phyloP scores from a whole-genome alignment of 2,329 filamentous ascomycete genomes.

The Colletotrichum brevisporum region DNA sequence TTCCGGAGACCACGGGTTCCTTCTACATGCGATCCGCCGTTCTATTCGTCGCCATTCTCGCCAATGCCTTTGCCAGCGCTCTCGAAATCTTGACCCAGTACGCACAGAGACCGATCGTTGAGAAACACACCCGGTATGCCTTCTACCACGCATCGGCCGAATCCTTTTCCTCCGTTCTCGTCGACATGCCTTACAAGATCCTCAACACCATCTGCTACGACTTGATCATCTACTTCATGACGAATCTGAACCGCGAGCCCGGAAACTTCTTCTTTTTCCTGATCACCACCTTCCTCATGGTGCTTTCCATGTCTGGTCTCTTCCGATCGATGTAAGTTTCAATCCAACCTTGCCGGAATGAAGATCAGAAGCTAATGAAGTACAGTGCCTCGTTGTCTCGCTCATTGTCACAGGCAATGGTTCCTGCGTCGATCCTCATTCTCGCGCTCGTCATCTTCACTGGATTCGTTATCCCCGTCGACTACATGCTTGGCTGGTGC shows the following conservation, averaged over 20 bases:
- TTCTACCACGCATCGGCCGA: slow-evolving; percentile 51
- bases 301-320: slow-evolving; percentile 53
- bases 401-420: slow-evolving; percentile 67
- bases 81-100: slow-evolving; percentile 50
- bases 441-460: slow-evolving; percentile 70
- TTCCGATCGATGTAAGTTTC: slow-evolving; percentile 59
- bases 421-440: slow-evolving; percentile 66
- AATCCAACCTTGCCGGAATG: too few relatives aligned
- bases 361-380: neutral
- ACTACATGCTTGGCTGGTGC: slow-evolving; percentile 56
- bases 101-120: slow-evolving; percentile 45
- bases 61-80: slow-evolving; percentile 62
- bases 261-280: slow-evolving; percentile 69
- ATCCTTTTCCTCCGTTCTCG: slow-evolving; percentile 34
- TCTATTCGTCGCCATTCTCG: slow-evolving; percentile 67
- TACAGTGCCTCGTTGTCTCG: slow-evolving; percentile 59
- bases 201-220: slow-evolving; percentile 71
- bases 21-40: slow-evolving; percentile 63
- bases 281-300: slow-evolving; percentile 62
- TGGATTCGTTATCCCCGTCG: slow-evolving; percentile 62
- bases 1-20: slow-evolving; percentile 56
- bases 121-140: slow-evolving; percentile 48
- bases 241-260: slow-evolving; percentile 68
- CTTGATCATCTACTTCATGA: slow-evolving; percentile 75
- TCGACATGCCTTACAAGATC: slow-evolving; percentile 49